Evolutionary conservation across 164 flowering plant genomes (phyloP).

Genomic region (Stephania yunnanensis): DNA sequence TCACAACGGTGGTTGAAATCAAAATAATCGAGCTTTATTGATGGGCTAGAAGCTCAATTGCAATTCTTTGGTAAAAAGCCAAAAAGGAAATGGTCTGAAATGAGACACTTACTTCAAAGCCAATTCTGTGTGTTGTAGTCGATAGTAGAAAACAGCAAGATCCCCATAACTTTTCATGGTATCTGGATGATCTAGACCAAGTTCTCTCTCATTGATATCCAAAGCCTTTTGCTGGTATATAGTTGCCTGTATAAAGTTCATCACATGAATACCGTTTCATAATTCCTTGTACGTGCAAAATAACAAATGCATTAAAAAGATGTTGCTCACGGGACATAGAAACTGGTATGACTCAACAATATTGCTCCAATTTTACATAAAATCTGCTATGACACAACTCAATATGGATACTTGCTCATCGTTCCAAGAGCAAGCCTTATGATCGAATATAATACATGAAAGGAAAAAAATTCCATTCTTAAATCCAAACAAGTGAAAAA

Average conservation of each 20-base stretch:
- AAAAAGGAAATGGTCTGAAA: not conserved
- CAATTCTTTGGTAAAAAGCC: not conserved
- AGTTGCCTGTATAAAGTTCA: slow-evolving; percentile 55
- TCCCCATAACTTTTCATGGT: slow-evolving; percentile 99
- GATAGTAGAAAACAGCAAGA: slow-evolving; percentile 88
- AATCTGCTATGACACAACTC: not conserved
- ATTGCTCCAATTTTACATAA: not conserved
- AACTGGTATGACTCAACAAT: not conserved
- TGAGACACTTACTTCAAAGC: slow-evolving; percentile 71
- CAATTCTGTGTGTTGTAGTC: slow-evolving; percentile 90
- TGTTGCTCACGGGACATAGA: not conserved
- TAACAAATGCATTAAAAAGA: not conserved
- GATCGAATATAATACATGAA: not conserved
- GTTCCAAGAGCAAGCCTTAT: not conserved
- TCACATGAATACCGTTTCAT: not conserved
- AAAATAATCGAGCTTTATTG: not conserved
- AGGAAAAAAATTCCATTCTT: not conserved
- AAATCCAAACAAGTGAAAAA: not conserved
- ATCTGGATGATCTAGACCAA: slow-evolving; percentile 96
- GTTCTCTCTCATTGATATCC: slow-evolving; percentile 96
- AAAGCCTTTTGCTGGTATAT: slow-evolving; percentile 92
- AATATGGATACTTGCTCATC: not conserved
- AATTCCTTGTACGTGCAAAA: not conserved
- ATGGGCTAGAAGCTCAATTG: not conserved
- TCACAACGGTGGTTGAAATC: not conserved